These are phyloP conservation scores for Arctium minus DNA, from an alignment of 129 eudicot species.

Conservation along the genomic window DNA sequence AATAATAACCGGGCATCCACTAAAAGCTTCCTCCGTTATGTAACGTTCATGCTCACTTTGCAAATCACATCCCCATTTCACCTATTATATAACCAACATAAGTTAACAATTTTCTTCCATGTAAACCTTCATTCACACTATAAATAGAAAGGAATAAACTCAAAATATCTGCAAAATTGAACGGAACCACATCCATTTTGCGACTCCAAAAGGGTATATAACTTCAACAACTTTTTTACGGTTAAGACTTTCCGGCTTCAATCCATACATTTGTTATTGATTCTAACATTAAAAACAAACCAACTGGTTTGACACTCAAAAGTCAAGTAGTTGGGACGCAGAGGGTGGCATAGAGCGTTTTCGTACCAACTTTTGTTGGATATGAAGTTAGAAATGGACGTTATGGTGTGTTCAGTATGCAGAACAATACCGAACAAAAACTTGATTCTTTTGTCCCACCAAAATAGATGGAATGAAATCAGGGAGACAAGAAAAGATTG, in stretches of 20 bases:
- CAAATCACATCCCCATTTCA: conserved; percentile 97
- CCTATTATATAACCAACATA: conserved; percentile 43
- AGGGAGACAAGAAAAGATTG: not conserved
- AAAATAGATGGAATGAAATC: not conserved
- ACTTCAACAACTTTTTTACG: no score
- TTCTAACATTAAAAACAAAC: not conserved
- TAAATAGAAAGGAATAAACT: not conserved
- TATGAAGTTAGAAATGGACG: no score
- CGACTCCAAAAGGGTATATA: not conserved
- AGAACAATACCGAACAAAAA: no score
- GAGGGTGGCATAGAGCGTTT: no score
- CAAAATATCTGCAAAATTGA: not conserved
- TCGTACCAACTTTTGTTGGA: no score
- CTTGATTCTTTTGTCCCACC: not conserved
- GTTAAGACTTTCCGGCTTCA: no score
- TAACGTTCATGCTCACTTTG: conserved; percentile 98
- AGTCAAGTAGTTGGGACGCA: no score
- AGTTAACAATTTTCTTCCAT: not conserved
- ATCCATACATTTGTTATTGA: not conserved
- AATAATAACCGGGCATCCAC: conserved; percentile 91
- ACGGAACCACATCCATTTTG: not conserved
- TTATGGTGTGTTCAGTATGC: no score
- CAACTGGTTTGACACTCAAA: not conserved
- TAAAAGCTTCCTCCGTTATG: conserved; percentile 82
- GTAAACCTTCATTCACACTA: not conserved